A percentile compares a stretch with the other conserved stretches of the same genome.
phyloP scores from a whole-genome alignment of 2,329 filamentous ascomycete species.

The Aureobasidium melanogenum region DNA sequence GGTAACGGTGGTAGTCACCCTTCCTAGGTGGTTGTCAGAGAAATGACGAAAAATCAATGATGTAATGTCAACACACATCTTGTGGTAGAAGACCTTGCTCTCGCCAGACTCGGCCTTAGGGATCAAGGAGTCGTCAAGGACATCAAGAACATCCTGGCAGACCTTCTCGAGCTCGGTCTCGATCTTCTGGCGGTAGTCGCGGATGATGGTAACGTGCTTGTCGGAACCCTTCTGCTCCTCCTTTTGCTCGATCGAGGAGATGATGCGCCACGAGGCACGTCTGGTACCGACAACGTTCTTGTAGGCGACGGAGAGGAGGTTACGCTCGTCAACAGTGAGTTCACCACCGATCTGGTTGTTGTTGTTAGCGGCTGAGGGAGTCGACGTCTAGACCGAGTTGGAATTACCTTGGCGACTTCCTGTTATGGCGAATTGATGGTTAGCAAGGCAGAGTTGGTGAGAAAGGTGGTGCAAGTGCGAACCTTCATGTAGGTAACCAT shows the following conservation, averaged over 20 bases:
- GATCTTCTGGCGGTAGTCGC: conserved; percentile 97
- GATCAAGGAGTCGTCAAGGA: conserved; percentile 86
- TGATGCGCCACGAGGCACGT: conserved; percentile 98
- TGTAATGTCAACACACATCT: conserved; percentile 64
- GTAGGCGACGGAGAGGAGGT: conserved; percentile 97
- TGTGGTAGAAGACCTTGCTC: conserved; percentile 99
- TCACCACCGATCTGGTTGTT: conserved; percentile 51
- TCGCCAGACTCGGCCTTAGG: conserved; percentile 93
- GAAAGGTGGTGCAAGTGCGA: conserved; percentile 25
- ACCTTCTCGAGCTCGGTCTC: conserved; percentile 95
- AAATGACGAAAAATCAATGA: neutral
- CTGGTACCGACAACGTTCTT: conserved; percentile 99
- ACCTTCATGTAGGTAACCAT: conserved; percentile 99
- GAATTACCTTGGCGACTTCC: conserved; percentile 86
- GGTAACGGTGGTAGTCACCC: conserved; percentile 94
- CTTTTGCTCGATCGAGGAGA: conserved; percentile 99
- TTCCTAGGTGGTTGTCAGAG: conserved; percentile 52
- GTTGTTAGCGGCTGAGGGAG: conserved; percentile 4
- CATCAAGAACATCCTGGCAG: conserved; percentile 94
- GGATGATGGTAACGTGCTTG: conserved; percentile 88
- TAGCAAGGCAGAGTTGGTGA: neutral
- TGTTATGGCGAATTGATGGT: conserved; percentile 28
- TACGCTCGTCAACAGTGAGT: conserved; percentile 63
- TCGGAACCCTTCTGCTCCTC: conserved; percentile 98
- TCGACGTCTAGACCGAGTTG: neutral